phyloP scores from a whole-genome alignment of 2,329 filamentous ascomycete species.

The Xenoacremonium recifei region DNA sequence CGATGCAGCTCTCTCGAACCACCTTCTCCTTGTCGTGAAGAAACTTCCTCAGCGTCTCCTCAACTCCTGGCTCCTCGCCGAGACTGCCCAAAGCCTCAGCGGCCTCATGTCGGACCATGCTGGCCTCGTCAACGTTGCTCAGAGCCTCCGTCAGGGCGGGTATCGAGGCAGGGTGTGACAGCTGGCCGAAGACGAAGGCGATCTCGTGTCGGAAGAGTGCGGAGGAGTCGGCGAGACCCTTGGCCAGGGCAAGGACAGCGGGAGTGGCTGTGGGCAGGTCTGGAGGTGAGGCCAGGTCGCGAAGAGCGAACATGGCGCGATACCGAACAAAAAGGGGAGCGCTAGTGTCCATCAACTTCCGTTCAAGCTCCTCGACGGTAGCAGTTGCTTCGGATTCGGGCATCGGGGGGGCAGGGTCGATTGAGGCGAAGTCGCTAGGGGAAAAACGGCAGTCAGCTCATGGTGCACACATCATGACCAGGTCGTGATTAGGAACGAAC shows the following conservation, averaged over 20 bases:
- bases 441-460: constrained; percentile 28
- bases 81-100: constrained; percentile 94
- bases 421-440: constrained; percentile 84
- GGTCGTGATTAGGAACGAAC: constrained; percentile 43
- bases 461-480: neutral
- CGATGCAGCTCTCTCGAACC: constrained; percentile 90
- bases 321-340: constrained; percentile 88
- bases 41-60: constrained; percentile 79
- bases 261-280: constrained; percentile 85
- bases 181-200: constrained; percentile 95
- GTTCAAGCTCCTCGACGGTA: constrained; percentile 72
- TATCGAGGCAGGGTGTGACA: constrained; percentile 95
- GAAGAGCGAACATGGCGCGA: constrained; percentile 95
- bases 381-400: constrained; percentile 70
- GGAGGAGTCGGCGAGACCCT: constrained; percentile 80
- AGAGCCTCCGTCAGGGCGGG: constrained; percentile 79
- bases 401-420: constrained; percentile 91
- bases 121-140: constrained; percentile 76
- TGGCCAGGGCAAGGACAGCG: constrained; percentile 82
- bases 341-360: constrained; percentile 73
- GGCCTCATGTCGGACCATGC: constrained; percentile 97
- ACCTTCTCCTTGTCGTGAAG: constrained; percentile 89
- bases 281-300: constrained; percentile 90
- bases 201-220: constrained; percentile 97
- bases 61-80: constrained; percentile 90